These are phyloP conservation scores for Mycosphaerella arachidis DNA, from an alignment of 2,329 filamentous ascomycete genomes.

Conservation along the genomic window DNA sequence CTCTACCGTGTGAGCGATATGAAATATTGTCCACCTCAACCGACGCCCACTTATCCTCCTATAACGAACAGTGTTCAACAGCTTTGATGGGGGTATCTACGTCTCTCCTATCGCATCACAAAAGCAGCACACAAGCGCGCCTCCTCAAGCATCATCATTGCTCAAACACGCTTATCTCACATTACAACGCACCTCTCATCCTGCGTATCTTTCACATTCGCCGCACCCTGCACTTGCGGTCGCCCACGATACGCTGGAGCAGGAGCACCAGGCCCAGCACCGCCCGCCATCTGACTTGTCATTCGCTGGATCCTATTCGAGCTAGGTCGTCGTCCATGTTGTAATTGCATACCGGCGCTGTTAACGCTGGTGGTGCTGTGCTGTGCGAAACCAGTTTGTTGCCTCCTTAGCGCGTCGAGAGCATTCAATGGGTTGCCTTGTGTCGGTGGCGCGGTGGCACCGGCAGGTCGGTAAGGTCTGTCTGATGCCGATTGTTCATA, in stretches of 20 bases:
- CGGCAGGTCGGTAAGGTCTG: slow-evolving; percentile 46
- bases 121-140: background rate
- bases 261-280: slow-evolving; percentile 4
- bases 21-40: background rate
- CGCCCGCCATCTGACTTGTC: slow-evolving; percentile 15
- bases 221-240: slow-evolving; percentile 14
- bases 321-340: slow-evolving; percentile 12
- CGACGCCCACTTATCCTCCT: background rate
- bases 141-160: background rate
- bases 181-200: slow-evolving; percentile 46
- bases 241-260: slow-evolving; percentile 15
- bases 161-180: slow-evolving; percentile 27
- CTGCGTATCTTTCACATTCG: slow-evolving; percentile 29
- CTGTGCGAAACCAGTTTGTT: slow-evolving; percentile 24
- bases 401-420: slow-evolving; percentile 30
- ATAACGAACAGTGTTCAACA: background rate
- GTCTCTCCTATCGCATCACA: background rate
- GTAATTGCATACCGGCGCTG: slow-evolving; percentile 6
- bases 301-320: slow-evolving; percentile 18
- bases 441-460: slow-evolving; percentile 25
- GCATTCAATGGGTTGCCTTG: slow-evolving; percentile 34
- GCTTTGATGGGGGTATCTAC: background rate
- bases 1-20: too few relatives aligned
- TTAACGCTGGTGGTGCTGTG: slow-evolving; percentile 15
- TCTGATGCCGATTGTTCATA: slow-evolving; percentile 61